Percentiles rank a stretch among this genome's conserved stretches.
These are phyloP conservation scores for Litsea cubeba DNA, from an alignment of 164 flowering plant species.

Conservation along the genomic window DNA sequence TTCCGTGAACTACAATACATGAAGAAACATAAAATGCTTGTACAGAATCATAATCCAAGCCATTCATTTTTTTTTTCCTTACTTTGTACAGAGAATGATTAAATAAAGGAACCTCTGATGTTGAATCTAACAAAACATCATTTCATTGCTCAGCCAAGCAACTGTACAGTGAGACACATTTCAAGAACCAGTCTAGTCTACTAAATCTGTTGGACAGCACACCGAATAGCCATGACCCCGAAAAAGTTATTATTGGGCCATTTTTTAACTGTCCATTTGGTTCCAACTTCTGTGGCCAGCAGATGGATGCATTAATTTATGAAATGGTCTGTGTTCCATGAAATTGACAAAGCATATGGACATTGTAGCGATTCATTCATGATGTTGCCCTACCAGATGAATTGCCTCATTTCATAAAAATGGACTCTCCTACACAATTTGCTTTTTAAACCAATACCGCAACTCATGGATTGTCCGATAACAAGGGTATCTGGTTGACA, in stretches of 20 bases:
- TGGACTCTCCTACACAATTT: neutral
- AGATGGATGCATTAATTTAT: neutral
- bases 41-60: neutral
- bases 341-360: neutral
- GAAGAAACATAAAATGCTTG: neutral
- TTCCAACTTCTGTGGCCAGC: neutral
- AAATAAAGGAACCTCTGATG: neutral
- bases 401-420: neutral
- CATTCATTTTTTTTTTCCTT: neutral
- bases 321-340: neutral
- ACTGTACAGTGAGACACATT: neutral
- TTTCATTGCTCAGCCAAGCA: neutral
- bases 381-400: neutral
- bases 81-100: neutral
- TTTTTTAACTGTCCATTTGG: neutral
- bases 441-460: neutral
- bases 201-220: neutral
- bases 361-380: neutral
- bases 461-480: neutral
- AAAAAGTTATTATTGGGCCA: neutral
- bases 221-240: neutral
- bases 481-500: neutral
- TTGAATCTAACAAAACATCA: neutral
- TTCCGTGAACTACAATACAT: conserved; percentile 69
- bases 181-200: neutral